Percentiles rank a stretch among this genome's conserved stretches.
Evolutionary conservation across 805 yeast species (phyloP).

Genomic region (Kazachstania viticola): DNA sequence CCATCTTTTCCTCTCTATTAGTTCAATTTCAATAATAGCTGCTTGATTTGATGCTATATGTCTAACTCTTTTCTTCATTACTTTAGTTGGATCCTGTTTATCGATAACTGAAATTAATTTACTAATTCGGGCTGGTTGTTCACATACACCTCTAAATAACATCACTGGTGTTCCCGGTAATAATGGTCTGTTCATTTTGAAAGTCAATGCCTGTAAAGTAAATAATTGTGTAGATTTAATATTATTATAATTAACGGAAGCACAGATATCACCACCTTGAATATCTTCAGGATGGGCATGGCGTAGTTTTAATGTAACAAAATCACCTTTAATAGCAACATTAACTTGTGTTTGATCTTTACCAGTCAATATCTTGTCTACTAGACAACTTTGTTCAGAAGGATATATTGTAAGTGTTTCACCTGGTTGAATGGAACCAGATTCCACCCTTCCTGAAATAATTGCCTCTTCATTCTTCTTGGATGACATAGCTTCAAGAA

Average conservation of each 20-base stretch:
- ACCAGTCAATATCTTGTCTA: constrained; percentile 28
- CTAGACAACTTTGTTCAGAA: constrained; percentile 28
- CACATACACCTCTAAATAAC: constrained; percentile 63
- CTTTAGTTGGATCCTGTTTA: constrained; percentile 67
- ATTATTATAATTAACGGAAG: constrained; percentile 35
- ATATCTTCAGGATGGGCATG: constrained; percentile 32
- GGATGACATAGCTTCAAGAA: constrained; percentile 49
- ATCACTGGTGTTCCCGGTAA: constrained; percentile 71
- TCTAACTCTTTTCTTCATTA: constrained; percentile 86
- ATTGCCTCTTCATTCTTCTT: constrained; percentile 38
- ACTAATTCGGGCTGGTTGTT: constrained; percentile 55
- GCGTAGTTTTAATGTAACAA: constrained; percentile 34
- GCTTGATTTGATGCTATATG: constrained; percentile 90
- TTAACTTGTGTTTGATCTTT: constrained; percentile 10
- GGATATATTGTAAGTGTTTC: constrained; percentile 53
- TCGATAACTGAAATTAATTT: constrained; percentile 50
- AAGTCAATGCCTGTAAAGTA: constrained; percentile 47
- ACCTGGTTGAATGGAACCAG: constrained; percentile 63
- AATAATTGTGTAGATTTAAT: constrained; percentile 38
- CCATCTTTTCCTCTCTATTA: constrained; percentile 86
- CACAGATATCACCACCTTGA: constrained; percentile 57
- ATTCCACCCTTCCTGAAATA: constrained; percentile 51
- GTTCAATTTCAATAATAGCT: constrained; percentile 92
- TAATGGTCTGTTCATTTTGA: constrained; percentile 60
- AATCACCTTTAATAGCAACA: constrained; percentile 44